Evolutionary conservation across 1,284 basidiomycete genomes (phyloP), one percentile per base, ranked within the genome.

Genomic region (Cryptococcus floricola): DNA sequence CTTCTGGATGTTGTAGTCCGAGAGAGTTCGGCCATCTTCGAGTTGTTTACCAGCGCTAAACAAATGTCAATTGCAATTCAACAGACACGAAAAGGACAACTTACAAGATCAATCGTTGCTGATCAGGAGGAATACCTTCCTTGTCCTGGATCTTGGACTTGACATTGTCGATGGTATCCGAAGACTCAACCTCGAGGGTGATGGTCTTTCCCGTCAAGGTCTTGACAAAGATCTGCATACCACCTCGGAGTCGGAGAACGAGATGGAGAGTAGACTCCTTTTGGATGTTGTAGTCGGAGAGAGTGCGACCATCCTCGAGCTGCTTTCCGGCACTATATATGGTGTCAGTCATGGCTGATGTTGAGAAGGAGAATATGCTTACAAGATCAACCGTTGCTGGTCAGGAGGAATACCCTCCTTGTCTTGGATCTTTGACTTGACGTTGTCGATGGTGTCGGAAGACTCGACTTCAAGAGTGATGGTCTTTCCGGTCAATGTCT

Each of bases 231-330:
- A 93, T 92, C 79, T 92, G 77, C 77, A 98, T 91, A 61, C 94
- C 94, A 68, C 94, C 92, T 80, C 92, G 90, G 68, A 96, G 89
- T 85, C 92, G 89, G 75, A 96, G 88, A 64, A 96, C 92, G 63
- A 96, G 82, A 81, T 97, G 94, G 64, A 97, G 88, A 27, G 94
- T 97, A 14, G 89, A 92, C 81, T 97, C 94, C 83, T 97, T 97
- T 83, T 98, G 94, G 79, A 95, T 95, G 82, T 94, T 65, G 62
- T 66, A 94, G 81, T 94, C 91, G 67, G 83, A 86, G 50, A 94
- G 82, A 23, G 91, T 94, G 69, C 91, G 88, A 54, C 91, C 91
- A 77, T 95, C 91, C 80, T 66, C 62, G 23, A 66, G 56, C 44
- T 66, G 64, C 45, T 66, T 64, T 42, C 64, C 62, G 49, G 62